Conservation (phyloP, 2,329 filamentous ascomycete genomes). For the Colletotrichum liaoningense region DNA sequence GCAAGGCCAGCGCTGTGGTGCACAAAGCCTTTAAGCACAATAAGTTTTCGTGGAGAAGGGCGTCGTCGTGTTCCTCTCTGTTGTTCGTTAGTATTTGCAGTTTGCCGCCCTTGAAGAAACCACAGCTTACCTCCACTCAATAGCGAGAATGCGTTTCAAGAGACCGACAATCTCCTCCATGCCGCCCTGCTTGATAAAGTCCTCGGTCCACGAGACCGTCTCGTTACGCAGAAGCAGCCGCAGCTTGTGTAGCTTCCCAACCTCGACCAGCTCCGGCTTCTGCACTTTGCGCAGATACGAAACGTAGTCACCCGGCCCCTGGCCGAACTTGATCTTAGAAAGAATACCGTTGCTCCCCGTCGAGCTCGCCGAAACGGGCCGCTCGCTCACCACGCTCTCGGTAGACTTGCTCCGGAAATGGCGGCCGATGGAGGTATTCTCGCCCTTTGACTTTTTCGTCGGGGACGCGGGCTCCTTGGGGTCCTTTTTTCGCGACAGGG, state of each 20-base stretch:
- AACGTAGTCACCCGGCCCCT: slow-evolving; percentile 86
- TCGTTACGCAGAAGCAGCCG: slow-evolving; percentile 91
- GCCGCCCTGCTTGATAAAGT: slow-evolving; percentile 88
- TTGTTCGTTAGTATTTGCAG: slow-evolving; percentile 40
- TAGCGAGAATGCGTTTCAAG: slow-evolving; percentile 90
- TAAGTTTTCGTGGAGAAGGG: slow-evolving; percentile 89
- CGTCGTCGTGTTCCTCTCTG: slow-evolving; percentile 96
- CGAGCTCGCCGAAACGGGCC: slow-evolving; percentile 62
- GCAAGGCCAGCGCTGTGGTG: slow-evolving; percentile 87
- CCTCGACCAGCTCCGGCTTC: slow-evolving; percentile 86
- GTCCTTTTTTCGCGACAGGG: slow-evolving; percentile 73
- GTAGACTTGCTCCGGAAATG: slow-evolving; percentile 79
- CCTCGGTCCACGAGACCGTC: slow-evolving; percentile 94
- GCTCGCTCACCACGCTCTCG: slow-evolving; percentile 74
- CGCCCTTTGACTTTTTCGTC: slow-evolving; percentile 81
- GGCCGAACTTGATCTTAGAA: slow-evolving; percentile 78
- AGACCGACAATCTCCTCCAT: slow-evolving; percentile 92
- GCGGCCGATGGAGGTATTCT: slow-evolving; percentile 67
- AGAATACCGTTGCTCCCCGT: slow-evolving; percentile 69
- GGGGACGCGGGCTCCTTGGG: slow-evolving; percentile 69
- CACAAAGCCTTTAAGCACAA: slow-evolving; percentile 94
- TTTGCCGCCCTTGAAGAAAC: background rate
- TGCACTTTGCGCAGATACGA: slow-evolving; percentile 84
- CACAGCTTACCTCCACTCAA: slow-evolving; percentile 89
- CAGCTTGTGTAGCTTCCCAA: slow-evolving; percentile 95